A percentile compares a stretch with the other conserved stretches of the same genome.
Conservation (phyloP, 2,329 filamentous ascomycete species). For the Parascedosporium putredinis region DNA sequence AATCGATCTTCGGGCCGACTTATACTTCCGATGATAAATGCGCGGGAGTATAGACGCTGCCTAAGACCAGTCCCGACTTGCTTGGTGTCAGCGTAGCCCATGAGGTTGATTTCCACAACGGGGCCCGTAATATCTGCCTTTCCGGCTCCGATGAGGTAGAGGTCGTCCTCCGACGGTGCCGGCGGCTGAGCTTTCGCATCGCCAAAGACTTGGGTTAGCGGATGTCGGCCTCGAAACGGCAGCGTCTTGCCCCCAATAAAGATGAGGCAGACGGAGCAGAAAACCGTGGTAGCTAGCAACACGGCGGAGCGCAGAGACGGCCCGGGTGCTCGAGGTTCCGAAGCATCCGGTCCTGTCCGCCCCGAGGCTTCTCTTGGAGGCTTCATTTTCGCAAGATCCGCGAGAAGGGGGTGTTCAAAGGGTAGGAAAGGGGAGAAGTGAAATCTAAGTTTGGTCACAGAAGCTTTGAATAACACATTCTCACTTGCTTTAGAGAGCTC, state of each 20-base stretch:
- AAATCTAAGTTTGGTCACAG: neutral
- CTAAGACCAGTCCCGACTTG: constrained; percentile 77
- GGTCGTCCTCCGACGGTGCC: neutral
- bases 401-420: neutral
- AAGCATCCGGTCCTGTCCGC: neutral
- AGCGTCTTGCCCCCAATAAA: neutral
- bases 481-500: no score
- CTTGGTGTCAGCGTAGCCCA: constrained; percentile 80
- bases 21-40: constrained; percentile 73
- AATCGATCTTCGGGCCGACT: constrained; percentile 60
- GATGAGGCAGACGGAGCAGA: neutral
- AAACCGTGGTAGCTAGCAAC: neutral
- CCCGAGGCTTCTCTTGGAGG: neutral
- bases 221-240: neutral
- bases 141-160: constrained; percentile 43
- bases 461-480: no score
- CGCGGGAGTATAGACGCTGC: constrained; percentile 78
- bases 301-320: neutral
- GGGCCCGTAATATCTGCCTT: constrained; percentile 57
- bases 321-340: neutral
- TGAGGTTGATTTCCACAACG: constrained; percentile 82
- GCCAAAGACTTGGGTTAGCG: neutral
- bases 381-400: neutral
- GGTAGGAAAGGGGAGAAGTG: neutral
- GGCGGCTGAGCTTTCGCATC: neutral